phyloP scores from a whole-genome alignment of 2,329 filamentous ascomycete genomes.

The Daldinia sp. region DNA sequence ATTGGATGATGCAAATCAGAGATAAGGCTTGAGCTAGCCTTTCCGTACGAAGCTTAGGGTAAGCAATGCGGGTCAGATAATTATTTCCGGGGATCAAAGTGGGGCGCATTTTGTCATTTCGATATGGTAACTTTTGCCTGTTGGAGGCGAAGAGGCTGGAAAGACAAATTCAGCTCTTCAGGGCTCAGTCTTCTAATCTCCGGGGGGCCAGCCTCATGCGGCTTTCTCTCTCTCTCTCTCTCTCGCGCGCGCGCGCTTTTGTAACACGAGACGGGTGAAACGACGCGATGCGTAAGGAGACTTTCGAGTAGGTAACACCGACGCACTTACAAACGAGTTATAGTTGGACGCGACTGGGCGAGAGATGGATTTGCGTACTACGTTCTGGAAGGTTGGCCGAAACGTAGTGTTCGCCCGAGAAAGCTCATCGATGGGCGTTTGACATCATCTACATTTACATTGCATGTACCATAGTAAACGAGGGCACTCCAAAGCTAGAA shows the following conservation, averaged over 20 bases:
- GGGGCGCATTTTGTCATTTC: constrained; percentile 4
- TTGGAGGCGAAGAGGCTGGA: background rate
- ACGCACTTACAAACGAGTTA: background rate
- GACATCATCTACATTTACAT: constrained; percentile 31
- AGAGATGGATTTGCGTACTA: background rate
- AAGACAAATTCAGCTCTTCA: constrained; percentile 14
- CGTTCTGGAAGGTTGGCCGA: constrained; percentile 18
- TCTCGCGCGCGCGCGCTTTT: background rate
- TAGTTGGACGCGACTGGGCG: background rate
- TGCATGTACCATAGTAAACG: no score
- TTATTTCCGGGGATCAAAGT: constrained; percentile 14
- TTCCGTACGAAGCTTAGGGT: constrained; percentile 19
- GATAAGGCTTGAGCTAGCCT: constrained; percentile 37
- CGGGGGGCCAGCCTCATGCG: constrained; percentile 32
- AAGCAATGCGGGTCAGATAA: constrained; percentile 13
- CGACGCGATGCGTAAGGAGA: constrained; percentile 12
- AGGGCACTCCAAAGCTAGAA: constrained; percentile 17
- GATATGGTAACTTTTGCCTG: constrained; percentile 8
- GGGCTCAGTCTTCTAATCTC: constrained; percentile 21
- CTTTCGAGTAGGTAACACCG: constrained; percentile 18
- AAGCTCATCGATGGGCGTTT: constrained; percentile 13
- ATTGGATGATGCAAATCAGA: constrained; percentile 37
- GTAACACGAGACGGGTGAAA: constrained; percentile 33
- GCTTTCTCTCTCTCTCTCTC: no score
- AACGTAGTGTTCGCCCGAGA: constrained; percentile 5